phyloP scores from a whole-genome alignment of 2,329 filamentous ascomycete species.

The Elsinoe necatrix region DNA sequence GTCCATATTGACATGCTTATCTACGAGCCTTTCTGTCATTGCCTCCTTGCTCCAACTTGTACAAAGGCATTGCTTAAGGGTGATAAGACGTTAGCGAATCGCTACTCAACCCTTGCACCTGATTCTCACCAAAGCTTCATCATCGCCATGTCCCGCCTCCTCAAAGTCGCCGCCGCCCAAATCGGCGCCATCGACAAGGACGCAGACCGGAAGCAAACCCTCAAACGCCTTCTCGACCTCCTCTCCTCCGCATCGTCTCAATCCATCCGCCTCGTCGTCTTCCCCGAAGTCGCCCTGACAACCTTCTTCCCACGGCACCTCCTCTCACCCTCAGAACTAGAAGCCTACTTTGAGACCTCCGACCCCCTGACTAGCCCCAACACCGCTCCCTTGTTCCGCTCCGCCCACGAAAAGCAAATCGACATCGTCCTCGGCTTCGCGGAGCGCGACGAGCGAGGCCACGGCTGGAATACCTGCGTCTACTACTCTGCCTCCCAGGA shows the following conservation, averaged over 20 bases:
- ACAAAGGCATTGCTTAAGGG: too few species aligned
- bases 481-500: conserved; percentile 42
- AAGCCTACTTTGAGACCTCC: conserved; percentile 44
- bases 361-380: conserved; percentile 38
- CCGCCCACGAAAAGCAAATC: conserved; percentile 39
- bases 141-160: conserved; percentile 31
- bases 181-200: conserved; percentile 41
- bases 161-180: conserved; percentile 48
- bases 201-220: conserved; percentile 35
- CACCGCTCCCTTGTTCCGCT: conserved; percentile 42
- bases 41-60: too few species aligned
- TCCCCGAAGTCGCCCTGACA: conserved; percentile 47
- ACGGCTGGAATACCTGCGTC: conserved; percentile 44
- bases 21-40: background rate
- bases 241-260: conserved; percentile 39
- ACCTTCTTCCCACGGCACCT: conserved; percentile 50
- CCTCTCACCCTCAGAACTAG: conserved; percentile 36
- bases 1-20: background rate
- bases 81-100: too few species aligned
- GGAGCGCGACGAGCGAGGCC: conserved; percentile 39
- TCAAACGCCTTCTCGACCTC: conserved; percentile 44
- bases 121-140: too few species aligned
- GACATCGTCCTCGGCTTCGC: conserved; percentile 49
- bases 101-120: too few species aligned
- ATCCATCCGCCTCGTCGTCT: conserved; percentile 44